Evolutionary conservation across 2,329 filamentous ascomycete genomes (phyloP), one percentile per base, ranked within the genome.

Genomic region (Claviceps citrina): DNA sequence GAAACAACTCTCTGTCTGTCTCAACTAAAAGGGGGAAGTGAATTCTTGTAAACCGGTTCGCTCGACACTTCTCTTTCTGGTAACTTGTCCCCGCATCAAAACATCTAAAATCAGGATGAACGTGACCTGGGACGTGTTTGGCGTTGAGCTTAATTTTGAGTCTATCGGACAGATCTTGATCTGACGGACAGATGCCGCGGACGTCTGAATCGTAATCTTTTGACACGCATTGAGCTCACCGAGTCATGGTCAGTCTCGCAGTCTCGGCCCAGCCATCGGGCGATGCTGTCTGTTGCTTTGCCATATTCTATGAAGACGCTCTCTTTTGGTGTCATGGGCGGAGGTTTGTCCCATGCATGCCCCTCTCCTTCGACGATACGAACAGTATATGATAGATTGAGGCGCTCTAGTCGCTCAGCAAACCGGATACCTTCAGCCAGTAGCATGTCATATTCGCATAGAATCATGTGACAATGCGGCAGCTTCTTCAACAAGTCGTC

Each of bases 361-460:
- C 61, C 62, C 47, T 68, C 65, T 8, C 58, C 60, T 27, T 61
- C 49, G 3, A 69, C 66, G 7, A 69, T 47, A n/a, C 66, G 62
- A 22, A 64, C 44, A 4, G 54, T 61, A 40, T 62, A 51, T 10
- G 49, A 44, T 44, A 59, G 60, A 7, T 56, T 50, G 8, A 50
- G 44, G 5, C 44, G 36, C 36, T 62, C 54, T 7, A 85, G 55
- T 16, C 78, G 64, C 38, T 74, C 65, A 9, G 73, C 68, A 46
- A 86, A 78, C 4, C 65, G 62, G 44, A 78, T 61, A 9, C 72
- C 74, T 51, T 79, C 75, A 2, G 59, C 61, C 8, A 75, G 63
- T n/a, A 79, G 55, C 72, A 79, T 78, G 52, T 79, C 73, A 54
- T 68, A 72, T 57, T 80, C 76, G 56, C 76, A 80, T 3, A 76